Evolutionary conservation across 495 filamentous ascomycete genomes (phyloP).

Genomic region (Penicillium subrubescens): DNA sequence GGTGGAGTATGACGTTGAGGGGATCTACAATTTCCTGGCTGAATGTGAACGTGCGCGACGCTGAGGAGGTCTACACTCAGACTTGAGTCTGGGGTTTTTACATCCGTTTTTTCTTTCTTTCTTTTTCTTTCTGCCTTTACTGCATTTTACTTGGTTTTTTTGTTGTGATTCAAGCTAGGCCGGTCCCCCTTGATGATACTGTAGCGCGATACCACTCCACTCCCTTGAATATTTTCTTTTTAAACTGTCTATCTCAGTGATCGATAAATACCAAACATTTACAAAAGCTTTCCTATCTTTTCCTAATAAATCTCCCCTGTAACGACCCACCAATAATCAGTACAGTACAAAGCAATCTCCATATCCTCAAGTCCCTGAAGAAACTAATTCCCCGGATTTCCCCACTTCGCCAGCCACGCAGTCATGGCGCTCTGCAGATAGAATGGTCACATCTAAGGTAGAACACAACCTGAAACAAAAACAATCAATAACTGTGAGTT

Average conservation of each 20-base stretch:
- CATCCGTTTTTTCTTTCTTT: conserved; percentile 11
- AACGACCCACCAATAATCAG: background rate
- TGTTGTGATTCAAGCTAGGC: conserved; percentile 12
- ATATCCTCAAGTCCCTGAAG: conserved; percentile 3
- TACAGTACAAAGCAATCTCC: background rate
- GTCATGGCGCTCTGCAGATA: background rate
- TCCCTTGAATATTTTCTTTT: conserved; percentile 19
- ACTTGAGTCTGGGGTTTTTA: background rate
- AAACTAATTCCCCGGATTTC: conserved; percentile 13
- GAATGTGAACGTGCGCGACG: conserved; percentile 70
- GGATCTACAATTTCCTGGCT: conserved; percentile 84
- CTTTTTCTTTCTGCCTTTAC: too few species aligned
- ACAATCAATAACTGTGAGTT: too few species aligned
- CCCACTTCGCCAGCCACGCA: conserved; percentile 4
- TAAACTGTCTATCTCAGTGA: background rate
- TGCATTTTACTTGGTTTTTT: conserved; percentile 5
- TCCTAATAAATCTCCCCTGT: background rate
- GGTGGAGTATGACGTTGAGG: conserved; percentile 75
- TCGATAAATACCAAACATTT: background rate
- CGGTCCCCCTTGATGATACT: conserved; percentile 16
- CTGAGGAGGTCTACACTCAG: background rate
- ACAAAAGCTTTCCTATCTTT: background rate
- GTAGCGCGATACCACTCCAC: conserved; percentile 32
- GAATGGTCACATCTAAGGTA: background rate
- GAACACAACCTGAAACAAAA: background rate